phyloP scores from a whole-genome alignment of 805 yeast species.

The Phaffomyces thermotolerans region DNA sequence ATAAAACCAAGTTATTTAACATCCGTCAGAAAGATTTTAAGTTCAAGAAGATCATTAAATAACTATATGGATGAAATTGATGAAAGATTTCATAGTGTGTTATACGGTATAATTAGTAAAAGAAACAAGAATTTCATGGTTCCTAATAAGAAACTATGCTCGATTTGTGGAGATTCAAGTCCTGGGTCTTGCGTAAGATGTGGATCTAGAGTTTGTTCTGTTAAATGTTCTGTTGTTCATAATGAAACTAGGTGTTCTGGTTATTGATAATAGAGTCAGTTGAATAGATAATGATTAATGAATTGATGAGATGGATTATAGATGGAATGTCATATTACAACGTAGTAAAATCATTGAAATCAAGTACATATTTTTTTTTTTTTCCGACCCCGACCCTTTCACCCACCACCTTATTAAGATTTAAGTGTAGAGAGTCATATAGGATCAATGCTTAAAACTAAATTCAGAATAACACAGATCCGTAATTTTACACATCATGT shows the following conservation, averaged over 20 bases:
- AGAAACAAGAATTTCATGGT: constrained; percentile 26
- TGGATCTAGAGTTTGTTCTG: constrained; percentile 34
- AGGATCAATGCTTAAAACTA: not conserved
- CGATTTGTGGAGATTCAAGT: constrained; percentile 39
- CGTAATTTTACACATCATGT: constrained; percentile 12
- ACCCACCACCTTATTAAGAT: too few species aligned
- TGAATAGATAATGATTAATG: not conserved
- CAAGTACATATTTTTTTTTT: too few species aligned
- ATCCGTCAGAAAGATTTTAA: constrained; percentile 31
- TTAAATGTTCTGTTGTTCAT: constrained; percentile 34
- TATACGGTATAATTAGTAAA: constrained; percentile 24
- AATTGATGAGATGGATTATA: not conserved
- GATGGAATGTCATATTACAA: too few species aligned
- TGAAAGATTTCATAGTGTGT: constrained; percentile 28
- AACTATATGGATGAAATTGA: constrained; percentile 36
- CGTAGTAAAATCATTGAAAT: not conserved
- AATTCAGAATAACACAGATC: not conserved
- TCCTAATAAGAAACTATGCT: constrained; percentile 34
- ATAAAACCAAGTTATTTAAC: constrained; percentile 23
- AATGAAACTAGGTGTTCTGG: constrained; percentile 35
- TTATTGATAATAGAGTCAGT: not conserved
- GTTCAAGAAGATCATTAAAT: constrained; percentile 33
- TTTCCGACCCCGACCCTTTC: too few species aligned
- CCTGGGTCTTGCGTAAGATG: constrained; percentile 36
- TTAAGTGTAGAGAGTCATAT: too few species aligned